These are phyloP conservation scores for Arthrobotrys sinensis DNA, from an alignment of 2,329 filamentous ascomycete genomes.

Conservation along the genomic window DNA sequence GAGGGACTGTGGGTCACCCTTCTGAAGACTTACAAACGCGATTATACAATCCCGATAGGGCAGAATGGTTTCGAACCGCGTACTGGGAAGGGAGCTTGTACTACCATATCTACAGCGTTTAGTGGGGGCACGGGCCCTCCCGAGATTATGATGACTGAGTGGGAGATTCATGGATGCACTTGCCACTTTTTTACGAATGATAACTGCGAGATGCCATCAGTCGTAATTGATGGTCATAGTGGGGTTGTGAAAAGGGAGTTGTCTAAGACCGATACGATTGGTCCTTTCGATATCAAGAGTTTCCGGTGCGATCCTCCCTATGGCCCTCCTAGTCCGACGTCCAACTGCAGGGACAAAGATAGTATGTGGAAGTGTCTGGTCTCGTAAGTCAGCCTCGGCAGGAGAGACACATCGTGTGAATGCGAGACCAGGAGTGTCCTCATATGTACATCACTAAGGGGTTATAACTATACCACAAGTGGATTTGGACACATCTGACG, in stretches of 20 bases:
- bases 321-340: neutral
- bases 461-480: no score
- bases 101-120: neutral
- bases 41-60: no score
- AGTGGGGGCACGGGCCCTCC: neutral
- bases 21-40: no score
- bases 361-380: no score
- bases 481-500: no score
- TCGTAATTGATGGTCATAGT: neutral
- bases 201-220: neutral
- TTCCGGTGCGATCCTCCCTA: neutral
- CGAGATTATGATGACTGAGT: neutral
- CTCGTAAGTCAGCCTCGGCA: no score
- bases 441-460: no score
- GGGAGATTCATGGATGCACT: neutral
- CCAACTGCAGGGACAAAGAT: no score
- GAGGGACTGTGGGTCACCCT: no score
- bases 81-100: neutral
- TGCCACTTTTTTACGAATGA: neutral
- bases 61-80: neutral
- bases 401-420: no score
- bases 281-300: neutral
- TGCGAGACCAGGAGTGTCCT: no score
- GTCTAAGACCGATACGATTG: no score
- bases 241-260: neutral